phyloP scores from a whole-genome alignment of 176 grass and related monocot genomes.

The Oryza meyeriana region DNA sequence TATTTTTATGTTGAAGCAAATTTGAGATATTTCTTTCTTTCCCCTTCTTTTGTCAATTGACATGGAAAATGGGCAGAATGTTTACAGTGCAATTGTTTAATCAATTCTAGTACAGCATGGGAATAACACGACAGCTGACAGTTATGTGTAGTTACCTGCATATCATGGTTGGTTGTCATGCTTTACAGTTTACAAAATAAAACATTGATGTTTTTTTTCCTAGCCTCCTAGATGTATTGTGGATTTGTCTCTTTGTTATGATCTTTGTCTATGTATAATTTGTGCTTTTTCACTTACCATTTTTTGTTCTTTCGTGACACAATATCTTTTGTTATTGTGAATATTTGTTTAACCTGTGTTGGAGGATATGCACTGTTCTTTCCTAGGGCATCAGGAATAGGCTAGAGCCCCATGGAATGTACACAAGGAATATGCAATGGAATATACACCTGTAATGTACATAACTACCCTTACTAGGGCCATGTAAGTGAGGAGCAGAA shows the following conservation, averaged over 20 bases:
- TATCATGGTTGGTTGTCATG: background rate
- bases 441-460: too few relatives aligned
- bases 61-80: background rate
- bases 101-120: background rate
- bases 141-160: background rate
- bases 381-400: too few relatives aligned
- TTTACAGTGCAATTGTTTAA: background rate
- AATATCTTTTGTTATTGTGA: constrained; percentile 20
- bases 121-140: background rate
- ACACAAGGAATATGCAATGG: too few relatives aligned
- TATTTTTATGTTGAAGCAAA: background rate
- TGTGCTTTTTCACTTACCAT: background rate
- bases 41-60: background rate
- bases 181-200: constrained; percentile 4
- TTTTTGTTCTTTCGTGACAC: constrained; percentile 23
- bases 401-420: too few relatives aligned
- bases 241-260: background rate
- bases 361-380: too few relatives aligned
- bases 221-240: background rate
- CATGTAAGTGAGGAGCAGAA: too few relatives aligned
- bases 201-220: background rate
- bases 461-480: too few relatives aligned
- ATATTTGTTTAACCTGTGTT: constrained; percentile 14
- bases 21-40: background rate
- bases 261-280: background rate